Evolutionary conservation across 1,284 basidiomycete species (phyloP).

Genomic region (Pterula multifida): DNA sequence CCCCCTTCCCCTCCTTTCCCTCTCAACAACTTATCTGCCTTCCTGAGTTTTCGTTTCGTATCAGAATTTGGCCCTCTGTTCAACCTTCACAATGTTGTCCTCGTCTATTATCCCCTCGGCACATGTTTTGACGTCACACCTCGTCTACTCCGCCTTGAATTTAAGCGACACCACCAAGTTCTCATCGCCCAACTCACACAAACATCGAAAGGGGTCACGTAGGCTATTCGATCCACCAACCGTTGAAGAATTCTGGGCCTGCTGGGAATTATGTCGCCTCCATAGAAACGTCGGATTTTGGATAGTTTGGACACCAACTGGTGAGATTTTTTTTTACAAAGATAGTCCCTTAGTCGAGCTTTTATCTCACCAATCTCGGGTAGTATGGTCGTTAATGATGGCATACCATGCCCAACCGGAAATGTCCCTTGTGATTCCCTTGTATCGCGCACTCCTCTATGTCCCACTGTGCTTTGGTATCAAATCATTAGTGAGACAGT

Average conservation of each 20-base stretch:
- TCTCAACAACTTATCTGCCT: too few relatives aligned
- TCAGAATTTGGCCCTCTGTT: background rate
- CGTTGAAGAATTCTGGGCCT: conserved; percentile 14
- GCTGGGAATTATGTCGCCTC: conserved; percentile 20
- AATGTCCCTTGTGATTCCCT: conserved; percentile 10
- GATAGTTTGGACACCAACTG: conserved; percentile 20
- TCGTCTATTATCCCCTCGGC: background rate
- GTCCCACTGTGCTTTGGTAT: conserved; percentile 20
- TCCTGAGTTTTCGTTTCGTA: too few relatives aligned
- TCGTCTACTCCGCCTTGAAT: background rate
- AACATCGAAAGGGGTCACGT: background rate
- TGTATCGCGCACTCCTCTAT: conserved; percentile 13
- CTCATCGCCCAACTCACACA: background rate
- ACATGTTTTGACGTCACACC: background rate
- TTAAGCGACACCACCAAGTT: background rate
- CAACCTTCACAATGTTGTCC: background rate
- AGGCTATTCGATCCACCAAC: conserved; percentile 10
- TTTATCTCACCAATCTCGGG: background rate
- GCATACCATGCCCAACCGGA: conserved; percentile 16
- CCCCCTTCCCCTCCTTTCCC: too few relatives aligned
- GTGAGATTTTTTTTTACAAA: conserved; percentile 6
- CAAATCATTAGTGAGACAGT: conserved; percentile 18
- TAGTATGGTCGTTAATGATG: conserved; percentile 21
- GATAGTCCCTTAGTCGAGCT: background rate
- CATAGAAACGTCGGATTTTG: conserved; percentile 21